Evolutionary conservation across 352 stramenopile genomes (phyloP), one percentile per base, ranked within the genome.

Genomic region (Pythium rishiriense): DNA sequence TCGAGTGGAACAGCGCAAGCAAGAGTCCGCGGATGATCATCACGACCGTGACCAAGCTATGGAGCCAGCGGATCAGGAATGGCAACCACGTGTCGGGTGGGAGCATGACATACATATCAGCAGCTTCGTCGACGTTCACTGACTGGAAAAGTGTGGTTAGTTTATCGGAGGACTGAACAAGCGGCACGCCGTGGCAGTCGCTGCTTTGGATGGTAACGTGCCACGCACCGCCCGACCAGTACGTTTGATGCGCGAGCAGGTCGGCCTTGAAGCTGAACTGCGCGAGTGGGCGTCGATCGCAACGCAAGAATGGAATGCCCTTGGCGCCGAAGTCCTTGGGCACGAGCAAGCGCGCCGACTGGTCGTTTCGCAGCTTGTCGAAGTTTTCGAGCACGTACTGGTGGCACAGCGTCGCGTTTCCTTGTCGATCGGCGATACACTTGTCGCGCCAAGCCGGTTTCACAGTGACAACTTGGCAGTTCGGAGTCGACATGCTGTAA

Each of bases 181-280:
- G 62, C 11, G 77, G 78, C 3, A 79, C 52, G 9, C 75, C 78
- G 9, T 70, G 28, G 26, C 79, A 87, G 11, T 79, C 71, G 45
- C 79, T 88, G 12, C 59, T 84, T 25, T 85, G 74, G 19, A 88
- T 69, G 48, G 82, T 65, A 3, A 85, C 52, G 52, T 81, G 69
- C 51, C 76, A 79, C n/a, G 62, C 74, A 0, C 73, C 76, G 2
- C 79, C 79, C 0, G 76, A 64, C 79, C 77, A 88, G 50, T 73
- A 85, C 1, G 69, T 71, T 60, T 85, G 71, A 9, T 79, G 66
- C 22, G 81, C 69, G 72, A 88, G 70, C 45, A 87, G 55, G 59
- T 88, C 79, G 5, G 79, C 84, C 12, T 85, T 74, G 61, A 79
- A 88, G 22, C 63, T 50, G 66, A 88, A 87, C 4, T 57, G 39